Percentiles rank a stretch among this genome's conserved stretches.
These are phyloP conservation scores for Zygosaccharomyces rouxii DNA, from an alignment of 805 yeast genomes.

Conservation along the genomic window DNA sequence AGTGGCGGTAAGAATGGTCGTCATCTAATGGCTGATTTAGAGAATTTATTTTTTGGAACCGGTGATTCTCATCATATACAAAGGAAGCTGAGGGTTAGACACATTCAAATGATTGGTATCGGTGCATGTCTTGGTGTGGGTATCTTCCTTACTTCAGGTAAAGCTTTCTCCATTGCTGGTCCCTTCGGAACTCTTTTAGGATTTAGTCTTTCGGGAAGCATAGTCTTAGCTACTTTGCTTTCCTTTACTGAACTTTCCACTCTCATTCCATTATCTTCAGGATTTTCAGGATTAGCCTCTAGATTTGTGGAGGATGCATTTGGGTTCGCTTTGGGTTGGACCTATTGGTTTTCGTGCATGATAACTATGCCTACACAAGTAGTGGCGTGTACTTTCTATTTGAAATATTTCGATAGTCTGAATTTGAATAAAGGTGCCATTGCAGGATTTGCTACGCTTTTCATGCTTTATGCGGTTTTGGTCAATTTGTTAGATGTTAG, in stretches of 20 bases:
- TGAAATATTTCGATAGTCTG: slow-evolving; percentile 58
- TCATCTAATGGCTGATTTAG: background rate
- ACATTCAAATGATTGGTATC: slow-evolving; percentile 60
- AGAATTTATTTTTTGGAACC: slow-evolving; percentile 1
- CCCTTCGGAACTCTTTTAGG: slow-evolving; percentile 52
- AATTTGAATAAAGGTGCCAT: slow-evolving; percentile 45
- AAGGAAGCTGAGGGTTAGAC: slow-evolving; percentile 45
- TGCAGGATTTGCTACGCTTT: slow-evolving; percentile 66
- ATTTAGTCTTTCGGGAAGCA: slow-evolving; percentile 58
- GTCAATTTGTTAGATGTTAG: slow-evolving; percentile 66
- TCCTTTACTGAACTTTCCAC: slow-evolving; percentile 64
- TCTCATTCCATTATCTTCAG: slow-evolving; percentile 56
- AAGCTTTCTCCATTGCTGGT: slow-evolving; percentile 52
- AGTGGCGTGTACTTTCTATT: slow-evolving; percentile 57
- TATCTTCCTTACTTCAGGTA: slow-evolving; percentile 57
- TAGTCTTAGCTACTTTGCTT: slow-evolving; percentile 58
- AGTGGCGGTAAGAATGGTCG: background rate
- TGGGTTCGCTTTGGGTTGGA: slow-evolving; percentile 67
- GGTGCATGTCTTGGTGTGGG: slow-evolving; percentile 69
- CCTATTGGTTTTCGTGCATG: slow-evolving; percentile 52
- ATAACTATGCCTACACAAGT: slow-evolving; percentile 60
- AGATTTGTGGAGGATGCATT: slow-evolving; percentile 62
- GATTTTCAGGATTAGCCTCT: slow-evolving; percentile 58
- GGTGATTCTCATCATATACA: slow-evolving; percentile 41
- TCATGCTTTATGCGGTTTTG: slow-evolving; percentile 42